These are phyloP conservation scores for Rasamsonia emersonii DNA, from an alignment of 2,329 filamentous ascomycete genomes.

Conservation along the genomic window DNA sequence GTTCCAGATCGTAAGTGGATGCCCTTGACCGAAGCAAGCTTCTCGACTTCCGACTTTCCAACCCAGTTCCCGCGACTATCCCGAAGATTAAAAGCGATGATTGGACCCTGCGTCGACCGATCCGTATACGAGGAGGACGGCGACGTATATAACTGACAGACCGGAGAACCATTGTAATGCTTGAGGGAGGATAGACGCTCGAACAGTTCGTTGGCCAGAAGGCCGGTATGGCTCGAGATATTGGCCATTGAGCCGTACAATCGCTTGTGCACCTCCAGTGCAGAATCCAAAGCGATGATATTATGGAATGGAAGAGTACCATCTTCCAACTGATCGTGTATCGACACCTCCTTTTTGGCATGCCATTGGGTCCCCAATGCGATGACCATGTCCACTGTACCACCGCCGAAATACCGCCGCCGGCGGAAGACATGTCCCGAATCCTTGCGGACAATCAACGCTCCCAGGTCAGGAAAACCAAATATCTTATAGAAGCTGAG, in stretches of 20 bases:
- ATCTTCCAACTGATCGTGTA: slow-evolving; percentile 82
- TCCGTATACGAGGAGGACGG: slow-evolving; percentile 34
- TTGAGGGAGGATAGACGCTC: slow-evolving; percentile 49
- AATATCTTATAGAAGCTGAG: slow-evolving; percentile 98
- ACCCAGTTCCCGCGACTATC: slow-evolving; percentile 64
- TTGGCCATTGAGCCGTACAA: slow-evolving; percentile 64
- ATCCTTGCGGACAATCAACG: slow-evolving; percentile 68
- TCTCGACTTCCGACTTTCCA: slow-evolving; percentile 78
- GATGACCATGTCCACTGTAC: slow-evolving; percentile 85
- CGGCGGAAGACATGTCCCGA: slow-evolving; percentile 55
- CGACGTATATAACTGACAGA: slow-evolving; percentile 59
- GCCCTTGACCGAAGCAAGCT: slow-evolving; percentile 65
- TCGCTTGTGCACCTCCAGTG: slow-evolving; percentile 58
- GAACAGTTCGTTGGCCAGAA: slow-evolving; percentile 53
- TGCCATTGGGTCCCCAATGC: slow-evolving; percentile 73
- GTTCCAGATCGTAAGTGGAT: slow-evolving; percentile 84
- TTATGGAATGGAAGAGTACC: slow-evolving; percentile 85
- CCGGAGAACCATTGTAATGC: slow-evolving; percentile 59
- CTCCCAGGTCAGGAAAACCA: slow-evolving; percentile 86
- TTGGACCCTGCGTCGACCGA: slow-evolving; percentile 54
- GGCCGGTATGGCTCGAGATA: slow-evolving; percentile 63
- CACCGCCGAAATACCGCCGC: slow-evolving; percentile 82
- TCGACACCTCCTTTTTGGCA: slow-evolving; percentile 58
- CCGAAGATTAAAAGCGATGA: slow-evolving; percentile 74
- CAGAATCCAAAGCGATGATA: slow-evolving; percentile 72